phyloP scores from a whole-genome alignment of 441 rosid genomes.

The Capsella rubella region DNA sequence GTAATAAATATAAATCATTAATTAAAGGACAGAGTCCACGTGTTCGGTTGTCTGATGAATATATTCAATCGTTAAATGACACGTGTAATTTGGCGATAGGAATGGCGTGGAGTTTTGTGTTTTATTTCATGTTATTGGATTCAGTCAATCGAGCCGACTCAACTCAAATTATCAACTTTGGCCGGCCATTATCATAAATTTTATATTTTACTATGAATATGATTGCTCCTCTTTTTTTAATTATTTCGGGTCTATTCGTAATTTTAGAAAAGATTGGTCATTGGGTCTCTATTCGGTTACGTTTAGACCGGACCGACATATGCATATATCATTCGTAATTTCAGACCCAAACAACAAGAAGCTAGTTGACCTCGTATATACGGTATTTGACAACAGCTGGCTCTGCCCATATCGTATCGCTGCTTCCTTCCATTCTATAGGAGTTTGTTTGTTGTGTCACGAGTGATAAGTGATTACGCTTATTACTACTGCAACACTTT shows the following conservation, averaged over 20 bases:
- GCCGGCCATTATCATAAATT: conserved; percentile 16
- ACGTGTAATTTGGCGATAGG: conserved; percentile 31
- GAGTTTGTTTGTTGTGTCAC: background rate
- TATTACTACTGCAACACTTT: background rate
- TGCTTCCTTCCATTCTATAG: background rate
- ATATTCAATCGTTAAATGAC: background rate
- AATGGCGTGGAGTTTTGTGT: conserved; percentile 14
- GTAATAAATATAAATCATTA: background rate
- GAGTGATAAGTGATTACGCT: background rate
- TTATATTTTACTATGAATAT: background rate
- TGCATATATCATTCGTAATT: background rate
- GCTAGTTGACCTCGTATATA: background rate
- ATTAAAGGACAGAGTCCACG: conserved; percentile 21
- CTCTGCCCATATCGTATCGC: too few relatives aligned
- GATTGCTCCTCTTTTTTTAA: background rate
- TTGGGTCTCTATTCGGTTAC: conserved; percentile 18
- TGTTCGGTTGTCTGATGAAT: background rate
- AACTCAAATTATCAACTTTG: conserved; percentile 29
- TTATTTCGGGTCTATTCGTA: conserved; percentile 7
- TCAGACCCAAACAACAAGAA: background rate
- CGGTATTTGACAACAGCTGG: background rate
- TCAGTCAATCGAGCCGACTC: conserved; percentile 36
- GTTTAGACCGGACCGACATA: too few relatives aligned
- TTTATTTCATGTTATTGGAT: background rate
- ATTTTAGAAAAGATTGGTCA: background rate